phyloP scores from a whole-genome alignment of 108 stramenopile species.

The Fistulifera solaris region DNA sequence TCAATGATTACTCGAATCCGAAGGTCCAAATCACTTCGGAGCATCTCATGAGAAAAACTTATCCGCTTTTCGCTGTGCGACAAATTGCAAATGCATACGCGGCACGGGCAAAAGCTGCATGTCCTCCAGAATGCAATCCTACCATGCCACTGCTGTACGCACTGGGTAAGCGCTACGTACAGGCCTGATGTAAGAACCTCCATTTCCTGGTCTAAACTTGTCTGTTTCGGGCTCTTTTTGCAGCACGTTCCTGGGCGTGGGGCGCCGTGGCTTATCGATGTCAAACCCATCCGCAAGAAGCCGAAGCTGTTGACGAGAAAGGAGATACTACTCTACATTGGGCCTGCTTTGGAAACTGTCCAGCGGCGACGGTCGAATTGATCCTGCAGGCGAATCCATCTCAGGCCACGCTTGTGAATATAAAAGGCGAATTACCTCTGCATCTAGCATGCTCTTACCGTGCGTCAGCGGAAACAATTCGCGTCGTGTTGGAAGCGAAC shows the following conservation, averaged over 20 bases:
- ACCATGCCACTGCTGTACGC: too few relatives aligned
- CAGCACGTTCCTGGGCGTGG: slow-evolving; percentile 26
- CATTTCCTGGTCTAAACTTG: too few relatives aligned
- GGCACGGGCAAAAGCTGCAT: too few relatives aligned
- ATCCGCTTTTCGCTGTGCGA: too few relatives aligned
- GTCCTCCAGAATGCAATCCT: too few relatives aligned
- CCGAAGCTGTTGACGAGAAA: neutral
- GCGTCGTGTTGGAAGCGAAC: slow-evolving; percentile 14
- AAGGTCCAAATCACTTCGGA: too few relatives aligned
- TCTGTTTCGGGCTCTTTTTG: neutral
- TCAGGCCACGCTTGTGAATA: slow-evolving; percentile 13
- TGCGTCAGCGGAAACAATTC: slow-evolving; percentile 14
- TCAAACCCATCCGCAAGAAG: slow-evolving; percentile 32
- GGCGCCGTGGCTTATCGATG: slow-evolving; percentile 22
- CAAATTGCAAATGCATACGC: too few relatives aligned
- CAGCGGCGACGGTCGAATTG: slow-evolving; percentile 9
- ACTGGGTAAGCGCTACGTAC: too few relatives aligned
- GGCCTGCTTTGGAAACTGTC: slow-evolving; percentile 18
- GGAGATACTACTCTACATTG: slow-evolving; percentile 24
- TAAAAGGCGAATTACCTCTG: slow-evolving; percentile 20
- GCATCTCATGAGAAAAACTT: too few relatives aligned
- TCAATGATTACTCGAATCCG: too few relatives aligned
- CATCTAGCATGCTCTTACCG: slow-evolving; percentile 32
- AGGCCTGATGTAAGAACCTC: too few relatives aligned
- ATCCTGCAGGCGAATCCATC: slow-evolving; percentile 20